Conservation (phyloP, 805 yeast genomes). For the Sugiyamaella lignohabitans region DNA sequence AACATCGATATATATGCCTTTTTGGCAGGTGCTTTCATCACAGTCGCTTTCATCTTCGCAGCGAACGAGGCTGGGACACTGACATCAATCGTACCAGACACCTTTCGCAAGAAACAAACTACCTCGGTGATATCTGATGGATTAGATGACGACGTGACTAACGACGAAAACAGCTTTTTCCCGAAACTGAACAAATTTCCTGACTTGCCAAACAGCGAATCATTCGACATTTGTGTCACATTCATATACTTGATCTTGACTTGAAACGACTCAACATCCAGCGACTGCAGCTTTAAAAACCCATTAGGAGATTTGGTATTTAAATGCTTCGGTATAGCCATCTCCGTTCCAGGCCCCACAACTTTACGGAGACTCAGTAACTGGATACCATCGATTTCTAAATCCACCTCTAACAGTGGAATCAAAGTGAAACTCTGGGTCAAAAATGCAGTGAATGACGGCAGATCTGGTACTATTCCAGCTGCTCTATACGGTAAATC, state of each 20-base stretch:
- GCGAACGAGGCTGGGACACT: constrained; percentile 28
- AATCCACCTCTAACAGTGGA: constrained; percentile 25
- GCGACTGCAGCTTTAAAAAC: constrained; percentile 21
- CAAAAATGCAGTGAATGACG: constrained; percentile 32
- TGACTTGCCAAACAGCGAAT: constrained; percentile 18
- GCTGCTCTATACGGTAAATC: constrained; percentile 33
- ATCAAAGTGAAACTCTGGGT: constrained; percentile 35
- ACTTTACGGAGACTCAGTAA: constrained; percentile 27
- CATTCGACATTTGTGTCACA: constrained; percentile 27
- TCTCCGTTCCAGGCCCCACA: constrained; percentile 17
- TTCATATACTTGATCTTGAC: constrained; percentile 31
- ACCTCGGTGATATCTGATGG: constrained; percentile 30
- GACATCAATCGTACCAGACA: constrained; percentile 30
- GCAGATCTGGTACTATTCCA: constrained; percentile 29
- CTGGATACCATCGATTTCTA: constrained; percentile 26
- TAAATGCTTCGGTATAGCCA: constrained; percentile 24
- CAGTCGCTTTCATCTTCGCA: constrained; percentile 31
- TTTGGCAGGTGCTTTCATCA: constrained; percentile 37
- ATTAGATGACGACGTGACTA: constrained; percentile 25
- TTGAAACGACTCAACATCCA: constrained; percentile 25
- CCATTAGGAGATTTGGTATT: constrained; percentile 24
- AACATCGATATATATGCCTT: constrained; percentile 31
- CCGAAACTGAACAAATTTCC: constrained; percentile 28
- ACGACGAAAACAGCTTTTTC: constrained; percentile 24
- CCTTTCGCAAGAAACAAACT: constrained; percentile 26